Base-by-base conservation (phyloP, 73 alveolate genomes). In the Tetrahymena thermophila region DNA sequence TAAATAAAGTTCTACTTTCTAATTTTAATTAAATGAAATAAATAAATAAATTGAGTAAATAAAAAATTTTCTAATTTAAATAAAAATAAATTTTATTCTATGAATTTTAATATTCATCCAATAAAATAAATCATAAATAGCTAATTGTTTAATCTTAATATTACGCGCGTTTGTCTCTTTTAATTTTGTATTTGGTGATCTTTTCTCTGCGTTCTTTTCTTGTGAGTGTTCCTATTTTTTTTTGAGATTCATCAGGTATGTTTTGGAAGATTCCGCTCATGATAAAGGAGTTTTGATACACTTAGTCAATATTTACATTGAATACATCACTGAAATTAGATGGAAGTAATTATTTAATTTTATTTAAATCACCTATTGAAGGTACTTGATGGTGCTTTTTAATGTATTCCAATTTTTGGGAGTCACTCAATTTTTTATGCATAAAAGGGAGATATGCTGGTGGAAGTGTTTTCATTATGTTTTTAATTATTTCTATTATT, bases 141-240 rank as follows among this genome's bases (percentile, higher is more conserved):
- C 14, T 56, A 56, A 56, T 56, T 40, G 4, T 40, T 40, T 15
- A 6, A 40, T 14, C 15, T 19, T 50, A 11, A 19, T 19, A n/a
- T 71, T 71, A 71, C 89, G 89, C 89, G 42, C 89, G 89, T 31
- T 71, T 71, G 89, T 71, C 89, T 71, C 89, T 71, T 31, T 71
- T 71, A 19, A 71, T 25, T 71, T 71, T 71, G 89, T 71, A 71
- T 71, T 71, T 71, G 37, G 13, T 71, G 89, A 71, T 71, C 42
- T 71, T 71, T 71, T 71, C 89, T 71, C 89, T 71, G 89, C 89
- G 89, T 28, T 71, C 89, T 71, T 71, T 71, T 71, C 89, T 71
- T 0, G 89, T 71, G 35, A 71, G 89, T 11, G 89, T 25, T 25
- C 89, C 89, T 19, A 71, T 71, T 34, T 71, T 71, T 71, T 71